Evolutionary conservation across 2,329 filamentous ascomycete genomes (phyloP), one percentile per base, ranked within the genome.

Genomic region (Alternaria angustiovoidea): DNA sequence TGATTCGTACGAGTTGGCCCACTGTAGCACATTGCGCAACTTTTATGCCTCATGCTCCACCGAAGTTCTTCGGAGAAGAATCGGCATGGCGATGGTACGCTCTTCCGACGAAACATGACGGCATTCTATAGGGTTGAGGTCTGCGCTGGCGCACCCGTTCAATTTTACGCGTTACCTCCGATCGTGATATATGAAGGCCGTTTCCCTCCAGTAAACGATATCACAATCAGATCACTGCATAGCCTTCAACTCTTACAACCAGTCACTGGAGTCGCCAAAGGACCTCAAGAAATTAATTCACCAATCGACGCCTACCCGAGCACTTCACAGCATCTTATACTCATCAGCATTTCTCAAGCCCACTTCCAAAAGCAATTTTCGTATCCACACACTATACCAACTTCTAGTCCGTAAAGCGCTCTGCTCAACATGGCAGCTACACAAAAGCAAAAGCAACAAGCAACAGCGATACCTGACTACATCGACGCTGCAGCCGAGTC

Each of bases 41-140:
- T 24, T 44, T 32, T 28, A 43, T 51, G 38, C 46, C 46, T 51
- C 54, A 18, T 57, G 46, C 39, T 57, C 28, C 30, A 43, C 54
- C 16, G 9, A 26, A 18, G 20, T 18, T 2, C 7, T 28, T 28
- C 38, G 46, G 38, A 51, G 30, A 49, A 51, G 30, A 44, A 26
- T 51, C 54, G 54, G 46, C 54, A 44, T 20, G 38, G n/a, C 36
- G 0, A 26, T 16, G 14, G n/a, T n/a, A 7, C 12, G n/a, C n/a
- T 20, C 20, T 16, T 28, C 46, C 54, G 46, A 42, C 7, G 36
- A 42, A 51, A 36, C 26, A 44, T 46, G 41, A 38, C 51, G 20
- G 41, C 20, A 46, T 46, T 11, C 16, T 36, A 4, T n/a, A 42
- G 11, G 28, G n/a, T n/a, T 18, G 12, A 4, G 2, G 7, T 54